Evolutionary conservation across 1,139 yeast genomes (phyloP), one percentile per base, ranked within the genome.

Genomic region (Nakaseomyces delphensis): DNA sequence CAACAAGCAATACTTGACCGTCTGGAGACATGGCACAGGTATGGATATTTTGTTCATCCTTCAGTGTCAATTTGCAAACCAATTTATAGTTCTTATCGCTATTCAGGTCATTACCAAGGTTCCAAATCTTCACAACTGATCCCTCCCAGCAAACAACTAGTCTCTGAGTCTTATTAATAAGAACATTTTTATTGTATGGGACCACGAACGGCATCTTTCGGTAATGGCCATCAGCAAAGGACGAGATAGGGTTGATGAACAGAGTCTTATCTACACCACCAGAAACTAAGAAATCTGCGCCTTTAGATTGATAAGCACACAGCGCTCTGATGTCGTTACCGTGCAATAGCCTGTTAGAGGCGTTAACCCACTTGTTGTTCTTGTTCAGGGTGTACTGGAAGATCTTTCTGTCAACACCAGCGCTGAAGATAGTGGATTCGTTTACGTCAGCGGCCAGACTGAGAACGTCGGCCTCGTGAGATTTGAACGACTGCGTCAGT

Each of bases 341-440:
- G 62, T 91, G 97, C 51, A 89, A 71, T 45, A 89, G 70, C 55
- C 96, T 71, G 61, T 80, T 85, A 43, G 79, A 75, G 51, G 79
- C 73, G 54, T 78, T 82, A n/a, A 83, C 75, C 98, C 98, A 91
- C 29, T 66, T 62, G 44, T 69, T 35, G 56, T 64, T 63, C 48
- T 56, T 59, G 3, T 39, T 30, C 29, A 52, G 51, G 11, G 67
- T 54, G 42, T 63, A 69, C 53, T 73, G 77, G 56, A 78, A 85
- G 42, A 91, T 86, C 58, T 87, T 87, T 56, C 97, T 74, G 61
- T 93, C 98, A 36, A 93, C 91, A 56, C 98, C 97, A 7, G 94
- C 94, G 35, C 94, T 76, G 62, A 85, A 91, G 9, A 93, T 70
- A 41, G 73, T 72, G 32, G 77, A 76, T 50, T 83, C 85, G 2